Conservation (phyloP, 2,329 filamentous ascomycete species). For the Penicillium palitans region DNA sequence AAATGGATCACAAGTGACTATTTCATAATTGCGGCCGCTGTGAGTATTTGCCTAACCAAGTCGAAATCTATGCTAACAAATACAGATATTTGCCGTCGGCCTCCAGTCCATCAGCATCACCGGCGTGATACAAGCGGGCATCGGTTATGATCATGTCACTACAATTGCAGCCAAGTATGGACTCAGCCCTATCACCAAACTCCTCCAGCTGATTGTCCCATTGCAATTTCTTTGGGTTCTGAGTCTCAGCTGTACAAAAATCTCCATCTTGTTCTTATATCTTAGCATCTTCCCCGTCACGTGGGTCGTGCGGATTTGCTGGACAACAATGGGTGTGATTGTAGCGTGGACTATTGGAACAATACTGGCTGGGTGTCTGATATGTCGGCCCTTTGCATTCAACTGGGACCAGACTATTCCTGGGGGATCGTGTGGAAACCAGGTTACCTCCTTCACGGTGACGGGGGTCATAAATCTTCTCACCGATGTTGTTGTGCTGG, state of each 20-base stretch:
- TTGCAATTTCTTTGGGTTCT: slow-evolving; percentile 29
- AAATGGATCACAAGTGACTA: slow-evolving; percentile 24
- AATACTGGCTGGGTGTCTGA: slow-evolving; percentile 24
- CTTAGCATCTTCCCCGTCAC: slow-evolving; percentile 25
- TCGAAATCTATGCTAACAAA: background rate
- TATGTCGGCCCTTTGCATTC: slow-evolving; percentile 27
- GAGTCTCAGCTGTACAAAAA: slow-evolving; percentile 26
- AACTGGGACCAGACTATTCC: slow-evolving; percentile 30
- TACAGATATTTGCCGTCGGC: slow-evolving; percentile 23
- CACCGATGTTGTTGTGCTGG: slow-evolving; percentile 27
- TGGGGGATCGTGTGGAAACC: slow-evolving; percentile 22
- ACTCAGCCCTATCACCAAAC: slow-evolving; percentile 20
- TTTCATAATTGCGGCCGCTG: slow-evolving; percentile 24
- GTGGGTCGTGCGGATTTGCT: slow-evolving; percentile 13
- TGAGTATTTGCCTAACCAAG: slow-evolving; percentile 2
- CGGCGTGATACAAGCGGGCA: slow-evolving; percentile 24
- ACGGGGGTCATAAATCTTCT: slow-evolving; percentile 27
- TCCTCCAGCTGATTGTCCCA: slow-evolving; percentile 25
- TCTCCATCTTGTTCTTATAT: slow-evolving; percentile 27
- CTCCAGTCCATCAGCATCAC: slow-evolving; percentile 28
- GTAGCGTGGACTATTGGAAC: slow-evolving; percentile 30
- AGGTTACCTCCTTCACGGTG: slow-evolving; percentile 24
- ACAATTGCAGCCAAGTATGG: slow-evolving; percentile 19
- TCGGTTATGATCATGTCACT: slow-evolving; percentile 24
- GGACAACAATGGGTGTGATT: slow-evolving; percentile 21